A percentile compares a stretch with the other conserved stretches of the same genome.
Evolutionary conservation across 257 asterid genomes (phyloP).

Genomic region (Asclepias syriaca): DNA sequence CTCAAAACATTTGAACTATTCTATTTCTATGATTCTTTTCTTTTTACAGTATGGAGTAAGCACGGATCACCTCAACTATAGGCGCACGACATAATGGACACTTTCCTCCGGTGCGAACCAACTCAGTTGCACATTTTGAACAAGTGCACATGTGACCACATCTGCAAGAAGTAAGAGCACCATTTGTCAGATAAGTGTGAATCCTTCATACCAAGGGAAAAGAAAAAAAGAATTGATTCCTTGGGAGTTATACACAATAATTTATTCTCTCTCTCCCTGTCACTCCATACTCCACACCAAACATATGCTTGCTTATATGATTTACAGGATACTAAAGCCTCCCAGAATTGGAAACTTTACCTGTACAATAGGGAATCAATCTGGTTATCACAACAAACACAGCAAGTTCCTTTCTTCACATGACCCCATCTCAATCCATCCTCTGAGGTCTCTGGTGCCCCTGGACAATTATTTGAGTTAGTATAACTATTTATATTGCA

Average conservation of each 20-base stretch:
- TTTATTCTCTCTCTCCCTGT: neutral
- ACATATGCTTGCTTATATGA: neutral
- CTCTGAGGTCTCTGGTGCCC: slow-evolving; percentile 56
- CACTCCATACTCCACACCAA: neutral
- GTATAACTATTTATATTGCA: slow-evolving; percentile 2
- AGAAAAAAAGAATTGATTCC: neutral
- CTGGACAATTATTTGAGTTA: slow-evolving; percentile 28
- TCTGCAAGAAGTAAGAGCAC: slow-evolving; percentile 32
- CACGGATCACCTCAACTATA: slow-evolving; percentile 86
- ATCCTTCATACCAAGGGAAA: neutral
- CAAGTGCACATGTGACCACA: slow-evolving; percentile 99
- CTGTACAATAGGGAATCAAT: slow-evolving; percentile 94
- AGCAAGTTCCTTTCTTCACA: slow-evolving; percentile 93
- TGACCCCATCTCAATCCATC: slow-evolving; percentile 82
- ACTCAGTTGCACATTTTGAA: slow-evolving; percentile 78
- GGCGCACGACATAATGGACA: slow-evolving; percentile 96
- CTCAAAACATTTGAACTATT: slow-evolving; percentile 19
- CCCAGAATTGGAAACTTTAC: slow-evolving; percentile 24
- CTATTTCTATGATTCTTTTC: slow-evolving; percentile 26
- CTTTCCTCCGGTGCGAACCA: slow-evolving; percentile 78
- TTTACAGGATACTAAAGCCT: neutral
- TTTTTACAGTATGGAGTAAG: slow-evolving; percentile 80
- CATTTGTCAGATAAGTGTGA: neutral
- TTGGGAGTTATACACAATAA: neutral
- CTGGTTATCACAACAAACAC: slow-evolving; percentile 85